These are phyloP conservation scores for Hypericum perforatum DNA, from an alignment of 345 rosid species.

Conservation along the genomic window DNA sequence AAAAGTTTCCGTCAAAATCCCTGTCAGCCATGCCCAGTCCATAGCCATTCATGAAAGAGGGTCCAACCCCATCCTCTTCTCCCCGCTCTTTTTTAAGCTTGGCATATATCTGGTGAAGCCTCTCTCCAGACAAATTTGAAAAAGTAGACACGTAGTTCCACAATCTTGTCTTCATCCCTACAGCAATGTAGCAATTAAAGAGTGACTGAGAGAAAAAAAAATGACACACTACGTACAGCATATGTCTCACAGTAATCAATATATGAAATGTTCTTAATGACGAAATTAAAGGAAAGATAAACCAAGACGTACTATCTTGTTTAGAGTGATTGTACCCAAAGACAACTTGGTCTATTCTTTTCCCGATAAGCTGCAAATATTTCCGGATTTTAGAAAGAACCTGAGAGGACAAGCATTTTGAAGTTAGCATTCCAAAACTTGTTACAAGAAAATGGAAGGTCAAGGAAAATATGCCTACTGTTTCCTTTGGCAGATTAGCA, in stretches of 20 bases:
- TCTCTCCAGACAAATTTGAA: constrained; percentile 87
- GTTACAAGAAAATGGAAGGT: not conserved
- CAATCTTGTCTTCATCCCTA: constrained; percentile 79
- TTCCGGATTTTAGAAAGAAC: constrained; percentile 89
- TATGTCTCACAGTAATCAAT: too few relatives aligned
- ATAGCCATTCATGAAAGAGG: constrained; percentile 58
- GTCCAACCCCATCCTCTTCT: constrained; percentile 64
- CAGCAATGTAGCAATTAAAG: constrained; percentile 7
- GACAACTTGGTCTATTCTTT: constrained; percentile 75
- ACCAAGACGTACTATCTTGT: constrained; percentile 67
- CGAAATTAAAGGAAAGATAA: not conserved
- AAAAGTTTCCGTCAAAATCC: constrained; percentile 33
- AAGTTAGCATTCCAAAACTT: not conserved
- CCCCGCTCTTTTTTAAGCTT: constrained; percentile 75
- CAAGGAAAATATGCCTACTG: constrained; percentile 24
- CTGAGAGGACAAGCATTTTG: constrained; percentile 24
- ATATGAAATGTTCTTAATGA: too few relatives aligned
- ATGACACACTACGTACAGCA: not conserved
- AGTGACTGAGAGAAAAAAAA: not conserved
- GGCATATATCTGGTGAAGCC: constrained; percentile 81
- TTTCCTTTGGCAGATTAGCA: constrained; percentile 95
- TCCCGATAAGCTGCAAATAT: constrained; percentile 83
- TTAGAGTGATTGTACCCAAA: constrained; percentile 53
- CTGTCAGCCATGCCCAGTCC: constrained; percentile 26
- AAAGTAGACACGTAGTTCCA: constrained; percentile 96